A percentile compares a stretch with the other conserved stretches of the same genome.
Conservation (phyloP, 192 early-diverging fungal genomes). For the Linnemannia schmuckeri region DNA sequence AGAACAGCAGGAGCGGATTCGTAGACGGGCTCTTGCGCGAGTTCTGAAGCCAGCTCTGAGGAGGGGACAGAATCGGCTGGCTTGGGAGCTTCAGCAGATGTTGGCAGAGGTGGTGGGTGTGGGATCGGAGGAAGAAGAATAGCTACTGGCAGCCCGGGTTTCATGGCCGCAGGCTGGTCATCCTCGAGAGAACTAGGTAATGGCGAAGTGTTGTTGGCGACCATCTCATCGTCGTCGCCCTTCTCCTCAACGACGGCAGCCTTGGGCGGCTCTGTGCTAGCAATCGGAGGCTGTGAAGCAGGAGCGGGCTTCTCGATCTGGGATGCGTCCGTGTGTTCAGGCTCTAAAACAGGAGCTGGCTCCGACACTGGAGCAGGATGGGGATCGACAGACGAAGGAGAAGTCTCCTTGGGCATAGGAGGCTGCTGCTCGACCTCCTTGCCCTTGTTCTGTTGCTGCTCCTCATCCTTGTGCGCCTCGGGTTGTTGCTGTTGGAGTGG, state of each 20-base stretch:
- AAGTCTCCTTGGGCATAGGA: background rate
- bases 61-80: background rate
- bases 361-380: background rate
- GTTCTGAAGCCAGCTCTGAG: background rate
- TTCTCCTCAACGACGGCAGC: conserved; percentile 40
- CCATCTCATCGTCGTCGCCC: conserved; percentile 25
- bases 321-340: background rate
- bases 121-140: background rate
- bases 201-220: conserved; percentile 5
- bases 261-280: background rate
- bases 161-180: background rate
- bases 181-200: background rate
- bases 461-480: background rate
- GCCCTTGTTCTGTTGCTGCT: background rate
- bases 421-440: background rate
- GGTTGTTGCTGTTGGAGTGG: background rate
- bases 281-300: background rate
- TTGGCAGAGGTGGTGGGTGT: background rate
- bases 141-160: background rate
- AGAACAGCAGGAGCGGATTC: background rate
- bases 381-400: background rate
- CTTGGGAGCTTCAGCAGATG: background rate
- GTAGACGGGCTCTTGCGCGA: background rate
- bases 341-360: background rate
- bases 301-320: background rate